phyloP scores from a whole-genome alignment of 169 alveolate genomes.

The Plasmodium cynomolgi region DNA sequence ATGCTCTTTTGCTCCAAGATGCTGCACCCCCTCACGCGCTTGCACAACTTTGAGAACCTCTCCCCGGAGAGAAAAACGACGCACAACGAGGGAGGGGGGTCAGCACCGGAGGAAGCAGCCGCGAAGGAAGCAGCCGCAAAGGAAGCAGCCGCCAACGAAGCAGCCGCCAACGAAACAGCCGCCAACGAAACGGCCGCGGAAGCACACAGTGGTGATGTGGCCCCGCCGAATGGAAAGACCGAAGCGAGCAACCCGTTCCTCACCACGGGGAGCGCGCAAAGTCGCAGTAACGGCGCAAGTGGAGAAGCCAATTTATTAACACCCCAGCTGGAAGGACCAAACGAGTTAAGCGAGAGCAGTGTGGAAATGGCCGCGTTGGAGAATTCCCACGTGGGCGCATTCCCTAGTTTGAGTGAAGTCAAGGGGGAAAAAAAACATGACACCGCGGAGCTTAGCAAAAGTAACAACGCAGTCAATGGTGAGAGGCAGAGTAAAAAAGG shows the following conservation, averaged over 20 bases:
- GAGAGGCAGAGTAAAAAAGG: background rate
- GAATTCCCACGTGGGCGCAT: background rate
- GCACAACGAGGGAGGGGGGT: background rate
- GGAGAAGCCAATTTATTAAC: background rate
- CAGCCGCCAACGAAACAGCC: too few relatives aligned
- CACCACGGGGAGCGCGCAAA: background rate
- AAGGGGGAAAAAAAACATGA: background rate
- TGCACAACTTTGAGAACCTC: constrained; percentile 15
- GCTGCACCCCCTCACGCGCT: constrained; percentile 67
- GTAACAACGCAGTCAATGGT: background rate
- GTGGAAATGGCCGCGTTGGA: background rate
- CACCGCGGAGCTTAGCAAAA: background rate
- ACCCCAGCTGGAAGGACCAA: background rate
- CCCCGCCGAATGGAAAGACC: background rate
- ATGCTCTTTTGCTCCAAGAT: constrained; percentile 43
- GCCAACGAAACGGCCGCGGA: background rate
- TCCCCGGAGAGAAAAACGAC: background rate
- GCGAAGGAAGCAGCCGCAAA: too few relatives aligned
- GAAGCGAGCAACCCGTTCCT: background rate
- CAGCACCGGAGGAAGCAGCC: background rate
- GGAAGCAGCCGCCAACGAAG: too few relatives aligned
- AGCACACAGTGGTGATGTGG: background rate
- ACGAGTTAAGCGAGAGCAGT: background rate
- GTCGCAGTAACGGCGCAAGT: background rate
- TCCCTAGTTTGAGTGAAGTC: background rate